Evolutionary conservation across 768 basidiomycete species (phyloP).

Genomic region (Saitozyma podzolica): DNA sequence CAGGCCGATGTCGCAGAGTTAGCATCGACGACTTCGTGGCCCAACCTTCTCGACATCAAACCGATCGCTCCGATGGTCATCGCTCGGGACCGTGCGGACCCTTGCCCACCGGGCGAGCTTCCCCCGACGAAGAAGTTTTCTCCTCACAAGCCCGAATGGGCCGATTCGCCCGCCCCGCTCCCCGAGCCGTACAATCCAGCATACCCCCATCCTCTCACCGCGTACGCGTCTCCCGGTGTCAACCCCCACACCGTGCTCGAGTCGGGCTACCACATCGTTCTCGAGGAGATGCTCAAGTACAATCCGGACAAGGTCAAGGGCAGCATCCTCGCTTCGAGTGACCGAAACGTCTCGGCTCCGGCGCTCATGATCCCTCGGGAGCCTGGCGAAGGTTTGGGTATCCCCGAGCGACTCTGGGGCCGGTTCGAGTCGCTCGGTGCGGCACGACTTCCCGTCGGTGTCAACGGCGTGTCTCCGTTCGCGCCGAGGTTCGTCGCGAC

Average conservation of each 20-base stretch:
- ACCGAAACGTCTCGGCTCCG: constrained; percentile 20
- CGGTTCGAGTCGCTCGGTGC: constrained; percentile 30
- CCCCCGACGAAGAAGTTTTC: constrained; percentile 31
- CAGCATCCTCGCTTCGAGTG: constrained; percentile 28
- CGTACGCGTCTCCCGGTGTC: constrained; percentile 42
- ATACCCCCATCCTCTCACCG: constrained; percentile 44
- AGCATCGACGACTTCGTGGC: no score
- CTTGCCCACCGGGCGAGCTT: constrained; percentile 1
- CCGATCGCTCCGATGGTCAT: constrained; percentile 1
- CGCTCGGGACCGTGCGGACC: neutral
- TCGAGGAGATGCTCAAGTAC: constrained; percentile 15
- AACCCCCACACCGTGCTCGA: constrained; percentile 24
- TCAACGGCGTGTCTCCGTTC: neutral
- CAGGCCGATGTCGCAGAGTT: no score
- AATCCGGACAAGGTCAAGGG: constrained; percentile 30
- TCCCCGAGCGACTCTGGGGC: constrained; percentile 37
- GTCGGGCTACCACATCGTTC: constrained; percentile 24
- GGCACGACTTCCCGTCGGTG: constrained; percentile 2
- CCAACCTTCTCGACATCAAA: neutral
- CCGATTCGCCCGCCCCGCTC: constrained; percentile 29
- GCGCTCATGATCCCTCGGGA: constrained; percentile 20
- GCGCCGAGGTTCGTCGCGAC: neutral
- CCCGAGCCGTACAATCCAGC: constrained; percentile 41
- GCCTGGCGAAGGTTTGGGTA: constrained; percentile 37
- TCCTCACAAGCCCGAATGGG: constrained; percentile 25